A percentile compares a stretch with the other conserved stretches of the same genome.
These are phyloP conservation scores for Coniochaeta sp. DNA, from an alignment of 2,329 filamentous ascomycete genomes.

Conservation along the genomic window DNA sequence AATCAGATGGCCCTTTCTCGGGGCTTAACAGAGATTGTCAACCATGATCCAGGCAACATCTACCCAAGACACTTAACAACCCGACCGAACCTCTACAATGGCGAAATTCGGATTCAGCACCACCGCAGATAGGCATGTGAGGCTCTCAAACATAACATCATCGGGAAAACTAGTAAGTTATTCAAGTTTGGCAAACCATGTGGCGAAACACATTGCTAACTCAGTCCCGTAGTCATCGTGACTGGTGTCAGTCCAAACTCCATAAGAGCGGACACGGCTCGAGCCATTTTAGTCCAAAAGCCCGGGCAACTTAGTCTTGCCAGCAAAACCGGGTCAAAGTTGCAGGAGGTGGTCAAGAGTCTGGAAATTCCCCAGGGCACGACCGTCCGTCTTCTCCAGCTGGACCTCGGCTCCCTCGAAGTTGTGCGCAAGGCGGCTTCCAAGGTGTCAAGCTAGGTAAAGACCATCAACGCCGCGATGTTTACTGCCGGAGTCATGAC, in stretches of 20 bases:
- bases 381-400: not conserved
- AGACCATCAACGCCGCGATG: not conserved
- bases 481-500: conserved; percentile 12
- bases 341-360: not conserved
- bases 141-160: not conserved
- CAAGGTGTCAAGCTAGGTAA: not conserved
- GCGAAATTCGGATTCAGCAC: not conserved
- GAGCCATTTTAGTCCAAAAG: not conserved
- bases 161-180: not conserved
- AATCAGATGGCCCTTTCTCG: too few relatives aligned
- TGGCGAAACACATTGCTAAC: not conserved
- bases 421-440: not conserved
- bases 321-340: not conserved
- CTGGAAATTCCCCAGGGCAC: not conserved
- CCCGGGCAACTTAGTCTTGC: not conserved
- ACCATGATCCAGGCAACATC: too few relatives aligned
- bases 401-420: not conserved
- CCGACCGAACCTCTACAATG: not conserved
- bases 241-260: not conserved
- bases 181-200: not conserved
- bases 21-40: too few relatives aligned
- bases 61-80: too few relatives aligned
- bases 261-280: not conserved
- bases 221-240: not conserved
- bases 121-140: not conserved